Evolutionary conservation across 495 filamentous ascomycete genomes (phyloP), one percentile per base, ranked within the genome.

Genomic region (Cladorrhinum samala): DNA sequence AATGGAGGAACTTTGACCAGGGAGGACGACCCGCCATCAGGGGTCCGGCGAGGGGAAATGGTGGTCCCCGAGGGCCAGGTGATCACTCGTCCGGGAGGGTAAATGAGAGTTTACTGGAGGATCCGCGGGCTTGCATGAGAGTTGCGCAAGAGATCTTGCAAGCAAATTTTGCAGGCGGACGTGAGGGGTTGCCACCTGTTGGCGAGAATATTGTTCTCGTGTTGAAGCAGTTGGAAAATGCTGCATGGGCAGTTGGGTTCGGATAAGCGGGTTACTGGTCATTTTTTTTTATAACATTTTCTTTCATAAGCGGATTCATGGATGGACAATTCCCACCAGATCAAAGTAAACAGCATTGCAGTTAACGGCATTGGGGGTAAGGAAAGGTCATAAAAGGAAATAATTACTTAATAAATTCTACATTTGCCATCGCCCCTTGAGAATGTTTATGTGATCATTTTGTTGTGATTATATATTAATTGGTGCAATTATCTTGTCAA

Each of bases 151-250:
- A 73, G 41, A 65, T 82, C 0, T 64, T 82, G 45, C 62, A 68
- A 20, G 60, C 64, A 4, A 80, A 80, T 59, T 77, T 73, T 59
- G 87, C 93, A 3, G 84, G 77, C 62, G 79, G 83, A 57, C 76
- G 82, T 66, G 73, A 72, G n/a, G 88, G 88, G 1, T 67, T 98
- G 58, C 68, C 87, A 37, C 75, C 77, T 4, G 75, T 95, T 27
- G 91, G 79, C 13, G 80, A 83, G 58, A 83, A 81, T 54, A 65
- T 83, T 6, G 69, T 77, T 38, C 66, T 75, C 27, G 61, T 85
- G 49, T 74, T 83, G 64, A 74, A 75, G 40, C 77, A 78, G 57
- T 44, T 81, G 51, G 76, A 74, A 27, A 63, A 74, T 30, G 70
- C 68, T 2, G 71, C 68, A 3, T 63, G 59, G 64, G 67, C 63